phyloP scores from a whole-genome alignment of 495 filamentous ascomycete genomes.

The Penicillium canariense region DNA sequence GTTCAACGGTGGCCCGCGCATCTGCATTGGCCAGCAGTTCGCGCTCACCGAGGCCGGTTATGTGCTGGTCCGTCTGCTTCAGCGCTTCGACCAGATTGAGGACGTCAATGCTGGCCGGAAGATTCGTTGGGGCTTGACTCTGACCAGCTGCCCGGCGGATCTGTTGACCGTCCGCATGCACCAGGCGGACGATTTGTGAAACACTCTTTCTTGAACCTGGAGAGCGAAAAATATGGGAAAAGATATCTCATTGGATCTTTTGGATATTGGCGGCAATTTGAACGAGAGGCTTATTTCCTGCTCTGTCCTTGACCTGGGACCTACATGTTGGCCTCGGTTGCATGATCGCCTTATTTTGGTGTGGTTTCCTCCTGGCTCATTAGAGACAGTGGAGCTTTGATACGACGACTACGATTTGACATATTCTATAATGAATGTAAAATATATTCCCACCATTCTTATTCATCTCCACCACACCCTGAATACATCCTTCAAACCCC shows the following conservation, averaged over 20 bases:
- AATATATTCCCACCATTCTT: not conserved
- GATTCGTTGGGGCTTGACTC: constrained; percentile 22
- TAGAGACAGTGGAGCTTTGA: not conserved
- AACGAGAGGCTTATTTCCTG: not conserved
- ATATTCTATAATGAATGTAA: not conserved
- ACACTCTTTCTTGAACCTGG: not conserved
- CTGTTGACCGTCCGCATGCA: constrained; percentile 32
- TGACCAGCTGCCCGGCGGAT: constrained; percentile 28
- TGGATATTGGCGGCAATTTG: not conserved
- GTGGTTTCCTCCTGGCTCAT: not conserved
- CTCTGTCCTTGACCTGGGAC: not conserved
- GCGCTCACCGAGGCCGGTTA: constrained; percentile 62
- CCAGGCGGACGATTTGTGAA: constrained; percentile 23
- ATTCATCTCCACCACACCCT: too few species aligned
- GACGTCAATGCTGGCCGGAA: constrained; percentile 25
- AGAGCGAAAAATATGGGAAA: not conserved
- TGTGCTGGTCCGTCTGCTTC: constrained; percentile 45
- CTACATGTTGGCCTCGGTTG: not conserved
- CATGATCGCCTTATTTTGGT: not conserved
- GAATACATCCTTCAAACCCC: too few species aligned
- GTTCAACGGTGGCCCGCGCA: constrained; percentile 56
- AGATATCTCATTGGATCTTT: not conserved
- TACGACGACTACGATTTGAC: not conserved
- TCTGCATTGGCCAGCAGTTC: constrained; percentile 57
- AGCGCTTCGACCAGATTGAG: constrained; percentile 44